Conservation (phyloP, 352 stramenopile genomes). For the Pythium dissotocum region DNA sequence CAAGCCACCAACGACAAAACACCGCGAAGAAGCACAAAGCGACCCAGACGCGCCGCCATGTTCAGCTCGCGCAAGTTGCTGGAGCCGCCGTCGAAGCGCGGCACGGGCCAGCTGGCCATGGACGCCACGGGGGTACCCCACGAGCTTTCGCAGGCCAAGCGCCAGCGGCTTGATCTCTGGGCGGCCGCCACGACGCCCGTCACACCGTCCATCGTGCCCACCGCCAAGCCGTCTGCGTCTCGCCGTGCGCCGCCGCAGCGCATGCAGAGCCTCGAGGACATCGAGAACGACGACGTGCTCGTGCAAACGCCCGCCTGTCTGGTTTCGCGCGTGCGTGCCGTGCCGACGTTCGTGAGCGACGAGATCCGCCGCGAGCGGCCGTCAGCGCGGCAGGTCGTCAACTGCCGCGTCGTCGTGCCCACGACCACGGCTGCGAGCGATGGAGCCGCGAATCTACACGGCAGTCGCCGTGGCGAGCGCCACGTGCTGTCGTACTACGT, state of each 20-base stretch:
- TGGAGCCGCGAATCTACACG: neutral
- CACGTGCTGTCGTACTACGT: slow-evolving; percentile 63
- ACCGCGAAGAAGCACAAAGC: slow-evolving; percentile 3
- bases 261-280: slow-evolving; percentile 32
- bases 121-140: slow-evolving; percentile 12
- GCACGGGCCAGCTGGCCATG: slow-evolving; percentile 39
- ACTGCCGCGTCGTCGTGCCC: slow-evolving; percentile 30
- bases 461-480: slow-evolving; percentile 33
- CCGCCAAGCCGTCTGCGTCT: neutral
- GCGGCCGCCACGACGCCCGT: slow-evolving; percentile 10
- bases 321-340: slow-evolving; percentile 42
- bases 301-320: slow-evolving; percentile 57
- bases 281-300: slow-evolving; percentile 35
- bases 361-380: slow-evolving; percentile 49
- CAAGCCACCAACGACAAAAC: slow-evolving; percentile 4
- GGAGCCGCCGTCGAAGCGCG: slow-evolving; percentile 66
- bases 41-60: slow-evolving; percentile 32
- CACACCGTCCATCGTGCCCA: slow-evolving; percentile 7
- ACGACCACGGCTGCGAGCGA: neutral
- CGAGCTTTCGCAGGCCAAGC: slow-evolving; percentile 41
- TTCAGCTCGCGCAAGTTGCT: slow-evolving; percentile 71
- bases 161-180: slow-evolving; percentile 57
- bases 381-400: slow-evolving; percentile 15
- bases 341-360: slow-evolving; percentile 47
- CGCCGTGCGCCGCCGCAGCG: slow-evolving; percentile 39